Conservation (phyloP, 2,329 filamentous ascomycete species). For the Lecanicillium sp. region DNA sequence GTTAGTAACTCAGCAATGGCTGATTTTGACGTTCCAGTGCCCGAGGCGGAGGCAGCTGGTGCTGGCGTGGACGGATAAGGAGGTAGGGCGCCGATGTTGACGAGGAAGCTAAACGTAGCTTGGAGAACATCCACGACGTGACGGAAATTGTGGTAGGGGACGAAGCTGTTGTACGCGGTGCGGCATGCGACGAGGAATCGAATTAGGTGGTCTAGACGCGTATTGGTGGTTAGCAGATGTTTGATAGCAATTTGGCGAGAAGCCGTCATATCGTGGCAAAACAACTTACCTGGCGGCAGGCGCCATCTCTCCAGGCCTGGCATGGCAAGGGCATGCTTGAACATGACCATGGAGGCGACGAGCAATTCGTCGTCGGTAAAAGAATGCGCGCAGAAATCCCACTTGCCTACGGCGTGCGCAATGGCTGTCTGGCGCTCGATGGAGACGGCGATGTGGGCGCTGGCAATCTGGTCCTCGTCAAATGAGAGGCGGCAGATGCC, state of each 20-base stretch:
- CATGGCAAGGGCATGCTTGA: conserved; percentile 78
- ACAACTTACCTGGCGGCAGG: conserved; percentile 62
- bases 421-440: conserved; percentile 59
- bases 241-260: not conserved
- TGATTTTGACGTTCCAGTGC: conserved; percentile 36
- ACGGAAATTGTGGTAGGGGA: conserved; percentile 96
- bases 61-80: conserved; percentile 46
- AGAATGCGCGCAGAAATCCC: conserved; percentile 85
- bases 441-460: conserved; percentile 61
- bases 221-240: conserved; percentile 31
- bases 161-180: conserved; percentile 91
- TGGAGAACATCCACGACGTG: conserved; percentile 96
- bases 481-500: conserved; percentile 71
- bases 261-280: not conserved
- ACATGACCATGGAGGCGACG: conserved; percentile 77
- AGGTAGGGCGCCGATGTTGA: conserved; percentile 69
- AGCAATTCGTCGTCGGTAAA: conserved; percentile 88
- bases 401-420: conserved; percentile 62
- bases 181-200: conserved; percentile 83
- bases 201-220: conserved; percentile 62
- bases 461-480: conserved; percentile 52
- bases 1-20: conserved; percentile 69
- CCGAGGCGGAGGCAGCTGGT: conserved; percentile 2
- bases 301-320: conserved; percentile 76
- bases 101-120: conserved; percentile 82